phyloP scores from a whole-genome alignment of 345 rosid genomes.

The Syzygium aromaticum region DNA sequence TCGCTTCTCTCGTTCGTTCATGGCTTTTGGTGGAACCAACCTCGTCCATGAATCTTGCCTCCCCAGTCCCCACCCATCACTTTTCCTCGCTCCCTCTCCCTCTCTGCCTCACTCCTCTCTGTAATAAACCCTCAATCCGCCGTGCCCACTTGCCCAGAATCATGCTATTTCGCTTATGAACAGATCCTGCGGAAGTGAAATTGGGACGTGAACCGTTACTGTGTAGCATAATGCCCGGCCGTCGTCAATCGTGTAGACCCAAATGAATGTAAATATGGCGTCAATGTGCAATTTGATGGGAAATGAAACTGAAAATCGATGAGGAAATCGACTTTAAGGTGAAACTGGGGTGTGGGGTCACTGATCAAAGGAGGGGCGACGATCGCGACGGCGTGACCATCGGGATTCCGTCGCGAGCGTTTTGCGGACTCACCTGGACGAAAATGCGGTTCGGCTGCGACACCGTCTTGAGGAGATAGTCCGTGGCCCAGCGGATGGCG shows the following conservation, averaged over 20 bases:
- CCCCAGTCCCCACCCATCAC: background rate
- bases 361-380: background rate
- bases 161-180: background rate
- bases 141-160: background rate
- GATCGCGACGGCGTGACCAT: background rate
- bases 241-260: background rate
- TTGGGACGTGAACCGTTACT: background rate
- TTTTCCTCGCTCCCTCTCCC: background rate
- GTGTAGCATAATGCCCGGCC: background rate
- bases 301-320: background rate
- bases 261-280: background rate
- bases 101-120: background rate
- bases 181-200: background rate
- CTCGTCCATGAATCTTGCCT: background rate
- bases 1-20: background rate
- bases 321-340: background rate
- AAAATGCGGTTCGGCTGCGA: constrained; percentile 90
- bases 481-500: constrained; percentile 78
- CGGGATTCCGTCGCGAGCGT: background rate
- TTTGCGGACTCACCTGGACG: constrained; percentile 55
- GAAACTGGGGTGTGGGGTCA: background rate
- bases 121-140: background rate
- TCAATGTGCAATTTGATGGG: background rate
- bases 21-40: background rate
- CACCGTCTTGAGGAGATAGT: constrained; percentile 72